Evolutionary conservation across 257 asterid species (phyloP).

Genomic region (Solanum etuberosum): DNA sequence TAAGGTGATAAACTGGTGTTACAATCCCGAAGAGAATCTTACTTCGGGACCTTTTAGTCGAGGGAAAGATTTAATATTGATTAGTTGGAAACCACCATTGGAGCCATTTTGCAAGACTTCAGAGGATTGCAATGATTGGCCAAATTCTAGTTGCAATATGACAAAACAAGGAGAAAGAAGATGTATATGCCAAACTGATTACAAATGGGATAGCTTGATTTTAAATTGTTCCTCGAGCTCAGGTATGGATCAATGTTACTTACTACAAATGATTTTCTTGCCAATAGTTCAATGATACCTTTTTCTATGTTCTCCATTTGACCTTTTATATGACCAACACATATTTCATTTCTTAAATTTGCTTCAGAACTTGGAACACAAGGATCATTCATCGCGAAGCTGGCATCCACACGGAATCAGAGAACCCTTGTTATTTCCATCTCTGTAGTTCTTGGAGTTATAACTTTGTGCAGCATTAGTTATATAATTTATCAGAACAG

Average conservation of each 20-base stretch:
- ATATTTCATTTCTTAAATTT: not conserved
- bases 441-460: constrained; percentile 7
- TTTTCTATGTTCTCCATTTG: not conserved
- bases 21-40: not conserved
- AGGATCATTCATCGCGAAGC: not conserved
- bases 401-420: not conserved
- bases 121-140: constrained; percentile 13
- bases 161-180: not conserved
- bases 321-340: not conserved
- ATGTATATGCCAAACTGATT: constrained; percentile 12
- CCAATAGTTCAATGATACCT: not conserved
- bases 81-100: constrained; percentile 7
- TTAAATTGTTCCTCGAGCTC: constrained; percentile 10
- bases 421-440: not conserved
- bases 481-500: constrained; percentile 12
- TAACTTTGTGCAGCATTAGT: constrained; percentile 7
- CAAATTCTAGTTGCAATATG: constrained; percentile 9
- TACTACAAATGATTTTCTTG: not conserved
- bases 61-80: not conserved
- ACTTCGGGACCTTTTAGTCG: not conserved
- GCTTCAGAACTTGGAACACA: not conserved
- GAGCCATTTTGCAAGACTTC: constrained; percentile 15
- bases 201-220: constrained; percentile 8
- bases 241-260: not conserved
- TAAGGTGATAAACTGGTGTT: not conserved